phyloP scores from a whole-genome alignment of 2,329 filamentous ascomycete species.

The Amylocarpus encephaloides region DNA sequence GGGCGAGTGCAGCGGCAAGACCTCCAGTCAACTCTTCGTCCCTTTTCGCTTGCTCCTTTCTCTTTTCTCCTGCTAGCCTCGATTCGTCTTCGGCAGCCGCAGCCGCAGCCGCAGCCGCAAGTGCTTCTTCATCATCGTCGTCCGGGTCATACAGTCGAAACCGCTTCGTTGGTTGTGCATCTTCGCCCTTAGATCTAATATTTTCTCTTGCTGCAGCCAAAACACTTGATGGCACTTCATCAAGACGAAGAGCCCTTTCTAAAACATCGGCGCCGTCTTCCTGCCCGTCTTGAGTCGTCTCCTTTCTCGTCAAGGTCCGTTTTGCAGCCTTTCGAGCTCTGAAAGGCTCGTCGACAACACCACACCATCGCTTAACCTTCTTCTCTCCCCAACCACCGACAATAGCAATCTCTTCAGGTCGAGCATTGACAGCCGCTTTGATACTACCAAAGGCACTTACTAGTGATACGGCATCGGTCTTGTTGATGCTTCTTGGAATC shows the following conservation, averaged over 20 bases:
- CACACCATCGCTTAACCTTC: constrained; percentile 84
- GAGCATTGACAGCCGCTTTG: constrained; percentile 78
- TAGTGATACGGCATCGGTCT: constrained; percentile 84
- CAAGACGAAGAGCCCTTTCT: constrained; percentile 31
- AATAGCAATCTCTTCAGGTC: constrained; percentile 74
- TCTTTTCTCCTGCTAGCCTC: constrained; percentile 27
- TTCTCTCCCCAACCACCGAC: constrained; percentile 94
- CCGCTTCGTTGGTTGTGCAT: constrained; percentile 22
- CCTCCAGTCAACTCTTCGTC: constrained; percentile 48
- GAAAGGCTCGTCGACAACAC: constrained; percentile 79
- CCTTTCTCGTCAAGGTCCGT: constrained; percentile 33
- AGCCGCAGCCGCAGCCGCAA: constrained; percentile 42
- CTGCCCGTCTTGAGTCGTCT: constrained; percentile 15
- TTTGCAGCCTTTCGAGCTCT: constrained; percentile 65
- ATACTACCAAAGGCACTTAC: constrained; percentile 91
- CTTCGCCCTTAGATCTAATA: constrained; percentile 9
- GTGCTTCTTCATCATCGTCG: constrained; percentile 40
- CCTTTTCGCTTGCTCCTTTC: constrained; percentile 23
- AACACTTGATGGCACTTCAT: constrained; percentile 25
- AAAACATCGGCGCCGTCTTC: constrained; percentile 33
- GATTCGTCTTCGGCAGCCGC: constrained; percentile 41
- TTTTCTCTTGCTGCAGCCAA: constrained; percentile 14
- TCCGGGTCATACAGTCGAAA: constrained; percentile 35
- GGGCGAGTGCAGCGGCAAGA: constrained; percentile 55
- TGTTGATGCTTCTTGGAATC: constrained; percentile 82